Conservation (phyloP, 2,329 filamentous ascomycete species). For the Pseudocercospora eumusae region DNA sequence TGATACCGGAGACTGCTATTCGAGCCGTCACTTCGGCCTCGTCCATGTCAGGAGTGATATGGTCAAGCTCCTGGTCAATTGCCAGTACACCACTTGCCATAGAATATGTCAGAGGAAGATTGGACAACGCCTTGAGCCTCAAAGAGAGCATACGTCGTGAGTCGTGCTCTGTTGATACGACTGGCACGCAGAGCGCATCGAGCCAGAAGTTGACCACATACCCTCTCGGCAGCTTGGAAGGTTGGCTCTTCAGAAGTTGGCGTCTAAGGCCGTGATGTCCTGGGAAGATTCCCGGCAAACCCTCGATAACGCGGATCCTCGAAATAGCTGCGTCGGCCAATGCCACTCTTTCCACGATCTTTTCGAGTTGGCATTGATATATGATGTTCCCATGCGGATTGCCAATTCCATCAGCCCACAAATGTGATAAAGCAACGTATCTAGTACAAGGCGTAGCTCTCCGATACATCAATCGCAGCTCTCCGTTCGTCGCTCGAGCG, state of each 20-base stretch:
- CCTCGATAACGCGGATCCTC: neutral
- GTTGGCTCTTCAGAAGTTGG: neutral
- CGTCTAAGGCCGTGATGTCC: neutral
- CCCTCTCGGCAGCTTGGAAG: neutral
- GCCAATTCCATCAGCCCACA: slow-evolving; percentile 1
- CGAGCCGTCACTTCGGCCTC: slow-evolving; percentile 2
- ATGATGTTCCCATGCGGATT: neutral
- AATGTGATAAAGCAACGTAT: slow-evolving; percentile 1
- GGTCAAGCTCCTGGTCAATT: neutral
- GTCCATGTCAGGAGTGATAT: neutral
- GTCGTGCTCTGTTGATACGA: neutral
- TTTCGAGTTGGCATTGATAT: slow-evolving; percentile 1
- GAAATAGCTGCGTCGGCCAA: neutral
- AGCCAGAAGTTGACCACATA: slow-evolving; percentile 5
- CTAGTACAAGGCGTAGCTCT: slow-evolving; percentile 4
- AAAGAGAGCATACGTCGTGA: neutral
- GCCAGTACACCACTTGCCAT: neutral
- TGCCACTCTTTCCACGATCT: neutral
- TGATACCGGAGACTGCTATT: slow-evolving; percentile 1
- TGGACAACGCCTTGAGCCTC: neutral
- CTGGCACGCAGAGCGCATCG: neutral
- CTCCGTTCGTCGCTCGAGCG: neutral
- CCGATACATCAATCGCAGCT: neutral
- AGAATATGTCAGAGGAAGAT: neutral
- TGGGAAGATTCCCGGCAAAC: neutral